These are phyloP conservation scores for Klebsormidium nitens DNA, from an alignment of 139 green algal species.

Conservation along the genomic window DNA sequence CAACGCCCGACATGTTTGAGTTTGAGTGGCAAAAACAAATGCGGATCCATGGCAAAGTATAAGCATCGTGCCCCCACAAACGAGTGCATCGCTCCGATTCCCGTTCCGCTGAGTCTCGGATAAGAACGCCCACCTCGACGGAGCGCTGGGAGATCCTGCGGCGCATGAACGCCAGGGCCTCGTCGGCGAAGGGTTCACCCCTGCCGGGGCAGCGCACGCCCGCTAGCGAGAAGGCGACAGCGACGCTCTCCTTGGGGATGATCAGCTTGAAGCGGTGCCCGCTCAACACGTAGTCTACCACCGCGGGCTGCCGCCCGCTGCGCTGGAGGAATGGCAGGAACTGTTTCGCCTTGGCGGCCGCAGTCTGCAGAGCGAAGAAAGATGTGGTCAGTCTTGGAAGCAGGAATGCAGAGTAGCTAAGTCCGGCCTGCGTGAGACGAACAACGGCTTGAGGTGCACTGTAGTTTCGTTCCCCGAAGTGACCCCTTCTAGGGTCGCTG, in stretches of 20 bases:
- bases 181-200: constrained; percentile 73
- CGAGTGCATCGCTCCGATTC: no score
- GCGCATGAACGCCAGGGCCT: constrained; percentile 77
- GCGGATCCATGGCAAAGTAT: no score
- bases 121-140: constrained; percentile 26
- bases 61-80: no score
- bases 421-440: no score
- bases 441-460: no score
- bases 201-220: constrained; percentile 69
- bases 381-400: no score
- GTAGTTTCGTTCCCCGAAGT: no score
- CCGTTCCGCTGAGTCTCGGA: no score
- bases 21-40: no score
- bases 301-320: constrained; percentile 53
- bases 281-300: constrained; percentile 79
- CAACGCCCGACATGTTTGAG: no score
- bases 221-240: constrained; percentile 78
- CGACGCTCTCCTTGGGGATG: constrained; percentile 80
- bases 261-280: constrained; percentile 75
- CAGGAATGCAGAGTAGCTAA: background rate
- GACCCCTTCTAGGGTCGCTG: no score
- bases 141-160: constrained; percentile 46
- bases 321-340: constrained; percentile 93
- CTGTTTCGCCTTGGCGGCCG: constrained; percentile 63
- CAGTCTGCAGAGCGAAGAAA: constrained; percentile 12